Conservation (phyloP, 2,329 filamentous ascomycete species). For the Colletotrichum higginsianum region DNA sequence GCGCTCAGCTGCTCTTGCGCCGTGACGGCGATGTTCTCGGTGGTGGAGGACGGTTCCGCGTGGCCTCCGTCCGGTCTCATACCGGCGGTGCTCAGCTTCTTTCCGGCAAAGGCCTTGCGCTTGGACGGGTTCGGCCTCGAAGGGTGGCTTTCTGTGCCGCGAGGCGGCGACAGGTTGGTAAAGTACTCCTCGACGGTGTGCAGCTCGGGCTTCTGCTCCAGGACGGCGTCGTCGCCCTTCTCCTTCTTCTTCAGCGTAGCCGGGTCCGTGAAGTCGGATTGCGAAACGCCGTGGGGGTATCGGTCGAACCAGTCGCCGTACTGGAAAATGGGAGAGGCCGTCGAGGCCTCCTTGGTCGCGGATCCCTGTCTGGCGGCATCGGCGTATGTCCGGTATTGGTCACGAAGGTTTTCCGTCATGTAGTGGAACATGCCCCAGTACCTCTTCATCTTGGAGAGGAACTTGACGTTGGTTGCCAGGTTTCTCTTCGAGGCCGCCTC, state of each 20-base stretch:
- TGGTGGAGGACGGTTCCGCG: constrained; percentile 40
- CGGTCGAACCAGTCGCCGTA: constrained; percentile 98
- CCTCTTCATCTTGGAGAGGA: constrained; percentile 93
- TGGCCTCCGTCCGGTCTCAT: constrained; percentile 41
- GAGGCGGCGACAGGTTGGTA: constrained; percentile 79
- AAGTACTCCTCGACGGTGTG: constrained; percentile 97
- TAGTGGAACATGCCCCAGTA: constrained; percentile 99
- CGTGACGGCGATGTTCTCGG: constrained; percentile 51
- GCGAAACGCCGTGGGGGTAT: constrained; percentile 92
- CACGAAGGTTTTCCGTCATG: constrained; percentile 92
- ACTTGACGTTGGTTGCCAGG: constrained; percentile 89
- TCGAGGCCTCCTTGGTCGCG: constrained; percentile 62
- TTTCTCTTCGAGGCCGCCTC: constrained; percentile 87
- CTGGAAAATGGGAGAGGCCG: constrained; percentile 81
- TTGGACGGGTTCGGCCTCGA: constrained; percentile 46
- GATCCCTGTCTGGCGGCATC: constrained; percentile 82
- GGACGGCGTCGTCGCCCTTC: constrained; percentile 86
- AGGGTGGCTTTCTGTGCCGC: constrained; percentile 59
- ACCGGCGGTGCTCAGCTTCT: constrained; percentile 48
- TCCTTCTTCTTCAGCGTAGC: constrained; percentile 78
- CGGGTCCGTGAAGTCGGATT: constrained; percentile 86
- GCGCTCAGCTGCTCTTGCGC: constrained; percentile 54
- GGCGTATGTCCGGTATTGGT: constrained; percentile 87
- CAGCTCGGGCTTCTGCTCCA: constrained; percentile 91
- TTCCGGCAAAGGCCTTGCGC: constrained; percentile 55